Evolutionary conservation across 2,329 filamentous ascomycete genomes (phyloP).

Genomic region (Leptoxyphium fumago): DNA sequence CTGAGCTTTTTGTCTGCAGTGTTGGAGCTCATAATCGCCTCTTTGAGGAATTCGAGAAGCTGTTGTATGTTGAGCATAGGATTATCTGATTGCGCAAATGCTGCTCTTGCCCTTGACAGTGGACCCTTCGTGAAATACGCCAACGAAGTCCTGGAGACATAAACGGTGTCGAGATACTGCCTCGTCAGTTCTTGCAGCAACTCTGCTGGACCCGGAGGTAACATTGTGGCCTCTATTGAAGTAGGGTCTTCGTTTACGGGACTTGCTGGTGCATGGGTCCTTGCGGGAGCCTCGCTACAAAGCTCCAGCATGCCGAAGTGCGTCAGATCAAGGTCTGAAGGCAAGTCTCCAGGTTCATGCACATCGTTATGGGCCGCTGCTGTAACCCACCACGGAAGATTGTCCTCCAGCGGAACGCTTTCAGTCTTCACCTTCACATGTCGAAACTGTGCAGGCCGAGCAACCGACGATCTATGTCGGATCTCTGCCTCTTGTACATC

Average conservation of each 20-base stretch:
- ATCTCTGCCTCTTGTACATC: slow-evolving; percentile 50
- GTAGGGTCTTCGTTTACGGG: neutral
- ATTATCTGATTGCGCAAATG: slow-evolving; percentile 51
- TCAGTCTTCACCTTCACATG: slow-evolving; percentile 7
- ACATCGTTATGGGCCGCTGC: slow-evolving; percentile 5
- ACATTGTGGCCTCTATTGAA: neutral
- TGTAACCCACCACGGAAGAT: slow-evolving; percentile 12
- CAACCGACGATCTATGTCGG: slow-evolving; percentile 17
- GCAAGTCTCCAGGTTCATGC: neutral
- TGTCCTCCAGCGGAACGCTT: slow-evolving; percentile 2
- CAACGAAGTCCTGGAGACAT: slow-evolving; percentile 50
- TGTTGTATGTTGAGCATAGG: slow-evolving; percentile 46
- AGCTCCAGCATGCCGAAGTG: neutral
- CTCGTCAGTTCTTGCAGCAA: slow-evolving; percentile 16
- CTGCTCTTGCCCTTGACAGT: slow-evolving; percentile 56
- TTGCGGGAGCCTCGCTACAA: neutral
- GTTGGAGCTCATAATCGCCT: slow-evolving; percentile 22
- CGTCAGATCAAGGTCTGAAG: too few relatives aligned
- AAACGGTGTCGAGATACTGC: slow-evolving; percentile 30
- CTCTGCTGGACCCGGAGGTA: neutral
- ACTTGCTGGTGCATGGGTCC: too few relatives aligned
- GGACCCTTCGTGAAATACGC: slow-evolving; percentile 78
- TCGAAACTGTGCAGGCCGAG: slow-evolving; percentile 18
- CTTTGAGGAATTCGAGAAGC: slow-evolving; percentile 52
- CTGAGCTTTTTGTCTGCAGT: slow-evolving; percentile 68